Evolutionary conservation across 805 yeast genomes (phyloP).

Genomic region (Starmerella sp.): DNA sequence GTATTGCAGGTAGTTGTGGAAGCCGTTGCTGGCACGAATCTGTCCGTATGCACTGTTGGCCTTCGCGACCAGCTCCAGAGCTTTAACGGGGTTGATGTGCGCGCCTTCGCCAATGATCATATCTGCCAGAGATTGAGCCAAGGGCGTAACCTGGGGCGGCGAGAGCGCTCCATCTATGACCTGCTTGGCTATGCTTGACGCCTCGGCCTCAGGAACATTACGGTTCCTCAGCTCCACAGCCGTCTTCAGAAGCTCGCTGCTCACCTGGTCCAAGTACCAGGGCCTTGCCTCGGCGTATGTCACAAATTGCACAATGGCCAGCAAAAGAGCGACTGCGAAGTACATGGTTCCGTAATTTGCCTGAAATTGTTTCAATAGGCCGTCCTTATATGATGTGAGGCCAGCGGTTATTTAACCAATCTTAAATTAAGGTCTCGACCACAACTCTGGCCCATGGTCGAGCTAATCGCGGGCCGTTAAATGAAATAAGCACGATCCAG

Average conservation of each 20-base stretch:
- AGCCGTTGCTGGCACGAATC: conserved; percentile 11
- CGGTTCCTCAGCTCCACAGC: conserved; percentile 8
- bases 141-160: conserved; percentile 17
- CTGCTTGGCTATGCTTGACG: conserved; percentile 12
- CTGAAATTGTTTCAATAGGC: neutral
- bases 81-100: conserved; percentile 1
- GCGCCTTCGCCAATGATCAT: conserved; percentile 9
- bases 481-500: no score
- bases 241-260: conserved; percentile 4
- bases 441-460: neutral
- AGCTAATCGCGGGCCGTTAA: neutral
- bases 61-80: conserved; percentile 6
- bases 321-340: neutral
- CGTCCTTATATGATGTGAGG: neutral
- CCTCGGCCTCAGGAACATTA: conserved; percentile 9
- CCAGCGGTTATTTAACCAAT: neutral
- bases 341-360: neutral
- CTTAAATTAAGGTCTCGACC: neutral
- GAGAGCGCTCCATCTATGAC: conserved; percentile 15
- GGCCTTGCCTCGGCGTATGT: conserved; percentile 8
- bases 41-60: conserved; percentile 13
- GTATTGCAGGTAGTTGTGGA: conserved; percentile 14
- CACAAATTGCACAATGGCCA: neutral
- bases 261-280: conserved; percentile 14
- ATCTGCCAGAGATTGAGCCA: conserved; percentile 2